Conservation (phyloP, 2,329 filamentous ascomycete species). For the Verticillium klebahnii region DNA sequence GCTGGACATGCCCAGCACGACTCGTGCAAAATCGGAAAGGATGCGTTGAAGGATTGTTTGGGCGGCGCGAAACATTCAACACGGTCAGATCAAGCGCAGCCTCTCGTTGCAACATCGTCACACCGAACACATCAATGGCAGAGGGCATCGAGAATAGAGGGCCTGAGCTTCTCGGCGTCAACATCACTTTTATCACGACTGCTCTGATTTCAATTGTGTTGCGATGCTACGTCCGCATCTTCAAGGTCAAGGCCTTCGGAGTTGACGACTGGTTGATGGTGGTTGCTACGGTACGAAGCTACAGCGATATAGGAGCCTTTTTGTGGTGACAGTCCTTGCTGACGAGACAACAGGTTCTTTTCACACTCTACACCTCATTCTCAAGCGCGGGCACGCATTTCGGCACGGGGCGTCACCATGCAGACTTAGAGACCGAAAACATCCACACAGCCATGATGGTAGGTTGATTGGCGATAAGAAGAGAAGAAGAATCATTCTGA, state of each 20-base stretch:
- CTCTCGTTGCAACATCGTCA: too few relatives aligned
- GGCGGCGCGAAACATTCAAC: not conserved
- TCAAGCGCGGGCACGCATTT: slow-evolving; percentile 29
- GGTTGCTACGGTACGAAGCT: slow-evolving; percentile 23
- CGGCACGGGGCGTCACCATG: slow-evolving; percentile 33
- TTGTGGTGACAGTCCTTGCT: not conserved
- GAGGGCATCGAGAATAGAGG: slow-evolving; percentile 22
- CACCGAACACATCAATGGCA: not conserved
- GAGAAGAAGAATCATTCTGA: slow-evolving; percentile 19
- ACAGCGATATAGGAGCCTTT: not conserved
- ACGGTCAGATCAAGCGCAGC: not conserved
- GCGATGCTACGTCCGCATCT: slow-evolving; percentile 28
- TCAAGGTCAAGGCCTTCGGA: slow-evolving; percentile 32
- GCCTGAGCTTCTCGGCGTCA: slow-evolving; percentile 26
- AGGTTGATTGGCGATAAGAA: slow-evolving; percentile 18
- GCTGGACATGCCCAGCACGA: not conserved
- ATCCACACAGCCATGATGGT: slow-evolving; percentile 9
- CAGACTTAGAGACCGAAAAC: slow-evolving; percentile 21
- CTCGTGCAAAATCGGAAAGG: not conserved
- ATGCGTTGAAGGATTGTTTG: not conserved
- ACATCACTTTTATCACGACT: slow-evolving; percentile 20
- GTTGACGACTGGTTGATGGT: slow-evolving; percentile 34
- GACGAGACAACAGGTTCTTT: slow-evolving; percentile 20
- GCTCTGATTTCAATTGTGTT: slow-evolving; percentile 22
- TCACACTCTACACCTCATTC: slow-evolving; percentile 25